Conservation (phyloP, 2,329 filamentous ascomycete genomes). For the Plectosphaerella sp. region DNA sequence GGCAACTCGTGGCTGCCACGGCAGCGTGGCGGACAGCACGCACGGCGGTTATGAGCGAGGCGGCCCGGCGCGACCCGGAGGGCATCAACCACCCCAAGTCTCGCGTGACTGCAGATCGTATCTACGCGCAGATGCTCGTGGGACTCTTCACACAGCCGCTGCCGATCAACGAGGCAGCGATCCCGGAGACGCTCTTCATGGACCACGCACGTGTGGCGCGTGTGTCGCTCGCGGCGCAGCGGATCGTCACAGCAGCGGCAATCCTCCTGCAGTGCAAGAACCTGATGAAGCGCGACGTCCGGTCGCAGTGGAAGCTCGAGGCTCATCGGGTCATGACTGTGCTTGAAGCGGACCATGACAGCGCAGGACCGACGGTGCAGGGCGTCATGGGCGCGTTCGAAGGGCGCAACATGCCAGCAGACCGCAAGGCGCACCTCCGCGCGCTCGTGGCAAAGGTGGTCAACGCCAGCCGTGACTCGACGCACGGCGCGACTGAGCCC, state of each 20-base stretch:
- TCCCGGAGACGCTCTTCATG: conserved; percentile 71
- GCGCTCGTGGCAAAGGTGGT: conserved; percentile 54
- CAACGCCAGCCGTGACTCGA: conserved; percentile 42
- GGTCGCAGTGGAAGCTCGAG: conserved; percentile 72
- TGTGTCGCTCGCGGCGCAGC: conserved; percentile 33
- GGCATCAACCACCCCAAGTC: conserved; percentile 57
- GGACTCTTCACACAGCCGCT: conserved; percentile 68
- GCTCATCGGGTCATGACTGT: conserved; percentile 66
- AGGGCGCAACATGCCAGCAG: conserved; percentile 59
- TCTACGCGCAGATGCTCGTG: conserved; percentile 72
- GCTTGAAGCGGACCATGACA: conserved; percentile 53
- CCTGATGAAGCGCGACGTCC: conserved; percentile 74
- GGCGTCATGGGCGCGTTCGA: conserved; percentile 61
- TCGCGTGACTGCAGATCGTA: conserved; percentile 61
- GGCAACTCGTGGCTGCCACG: conserved; percentile 56
- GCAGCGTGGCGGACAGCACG: conserved; percentile 63
- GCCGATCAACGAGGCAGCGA: conserved; percentile 44
- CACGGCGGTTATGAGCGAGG: conserved; percentile 60
- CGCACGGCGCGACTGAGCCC: conserved; percentile 33
- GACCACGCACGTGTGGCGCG: conserved; percentile 58
- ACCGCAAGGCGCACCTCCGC: conserved; percentile 55
- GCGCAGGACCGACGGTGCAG: conserved; percentile 49
- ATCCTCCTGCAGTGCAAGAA: conserved; percentile 80
- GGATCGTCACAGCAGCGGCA: conserved; percentile 68
- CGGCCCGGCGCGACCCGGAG: conserved; percentile 64